phyloP scores from a whole-genome alignment of 1,284 basidiomycete genomes.

The Leucoagaricus sp. region DNA sequence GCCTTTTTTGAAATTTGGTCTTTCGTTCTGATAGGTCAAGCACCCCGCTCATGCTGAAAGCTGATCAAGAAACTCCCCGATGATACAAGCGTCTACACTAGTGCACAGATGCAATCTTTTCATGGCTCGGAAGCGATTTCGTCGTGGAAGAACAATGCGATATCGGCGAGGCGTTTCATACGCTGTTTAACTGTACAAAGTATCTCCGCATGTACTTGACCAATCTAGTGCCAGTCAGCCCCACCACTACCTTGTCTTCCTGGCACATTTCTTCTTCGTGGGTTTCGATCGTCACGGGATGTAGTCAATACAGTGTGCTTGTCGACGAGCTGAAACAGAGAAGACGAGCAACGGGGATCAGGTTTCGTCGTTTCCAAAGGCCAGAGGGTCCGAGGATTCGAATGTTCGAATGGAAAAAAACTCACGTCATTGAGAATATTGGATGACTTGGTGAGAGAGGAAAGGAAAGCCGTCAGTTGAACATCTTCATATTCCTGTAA shows the following conservation, averaged over 20 bases:
- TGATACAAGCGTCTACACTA: background rate
- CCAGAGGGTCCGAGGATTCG: background rate
- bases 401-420: slow-evolving; percentile 13
- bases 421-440: slow-evolving; percentile 88
- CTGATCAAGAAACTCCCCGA: background rate
- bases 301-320: slow-evolving; percentile 61
- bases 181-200: background rate
- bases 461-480: slow-evolving; percentile 87
- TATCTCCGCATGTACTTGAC: slow-evolving; percentile 3
- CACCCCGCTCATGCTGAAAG: background rate
- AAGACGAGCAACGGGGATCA: background rate
- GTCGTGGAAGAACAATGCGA: slow-evolving; percentile 9
- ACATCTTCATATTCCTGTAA: slow-evolving; percentile 93
- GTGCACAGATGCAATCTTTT: background rate
- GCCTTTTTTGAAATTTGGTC: background rate
- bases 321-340: slow-evolving; percentile 57
- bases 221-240: slow-evolving; percentile 12
- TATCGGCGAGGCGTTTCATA: slow-evolving; percentile 16
- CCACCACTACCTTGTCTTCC: slow-evolving; percentile 15
- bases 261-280: slow-evolving; percentile 44
- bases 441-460: slow-evolving; percentile 86
- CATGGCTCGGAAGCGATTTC: slow-evolving; percentile 1
- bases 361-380: background rate
- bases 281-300: slow-evolving; percentile 47
- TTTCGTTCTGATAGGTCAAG: background rate